Percentiles rank a stretch among this genome's conserved stretches.
Evolutionary conservation across 1,284 basidiomycete genomes (phyloP).

Genomic region (Agroathelia rolfsii): DNA sequence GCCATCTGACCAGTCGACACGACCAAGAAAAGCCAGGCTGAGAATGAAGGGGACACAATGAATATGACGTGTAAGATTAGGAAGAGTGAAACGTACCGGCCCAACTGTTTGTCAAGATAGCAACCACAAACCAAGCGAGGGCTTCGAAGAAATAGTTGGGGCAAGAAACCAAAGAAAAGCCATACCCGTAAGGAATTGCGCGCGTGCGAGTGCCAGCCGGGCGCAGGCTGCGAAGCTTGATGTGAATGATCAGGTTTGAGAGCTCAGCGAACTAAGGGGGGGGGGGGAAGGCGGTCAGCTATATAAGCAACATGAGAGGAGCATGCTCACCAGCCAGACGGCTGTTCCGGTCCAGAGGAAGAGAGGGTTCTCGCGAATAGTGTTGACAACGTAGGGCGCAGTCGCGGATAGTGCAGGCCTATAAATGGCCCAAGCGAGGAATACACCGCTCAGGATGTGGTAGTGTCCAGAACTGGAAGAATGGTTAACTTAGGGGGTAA

Average conservation of each 20-base stretch:
- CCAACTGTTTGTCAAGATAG: slow-evolving; percentile 71
- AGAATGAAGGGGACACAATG: not conserved
- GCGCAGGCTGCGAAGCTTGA: slow-evolving; percentile 77
- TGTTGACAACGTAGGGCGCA: slow-evolving; percentile 57
- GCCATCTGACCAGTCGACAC: slow-evolving; percentile 71
- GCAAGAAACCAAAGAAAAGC: slow-evolving; percentile 79
- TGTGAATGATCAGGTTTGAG: slow-evolving; percentile 81
- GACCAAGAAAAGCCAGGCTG: slow-evolving; percentile 66
- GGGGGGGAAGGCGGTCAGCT: slow-evolving; percentile 2
- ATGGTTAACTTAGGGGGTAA: too few species aligned
- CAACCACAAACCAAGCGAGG: slow-evolving; percentile 68
- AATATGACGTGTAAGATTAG: too few species aligned
- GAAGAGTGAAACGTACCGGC: slow-evolving; percentile 49
- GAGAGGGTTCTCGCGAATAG: slow-evolving; percentile 52
- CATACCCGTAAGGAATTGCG: slow-evolving; percentile 79
- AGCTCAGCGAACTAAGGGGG: slow-evolving; percentile 66
- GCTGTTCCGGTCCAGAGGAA: slow-evolving; percentile 64
- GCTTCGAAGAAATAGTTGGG: slow-evolving; percentile 96
- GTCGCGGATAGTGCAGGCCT: slow-evolving; percentile 55
- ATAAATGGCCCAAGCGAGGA: slow-evolving; percentile 74
- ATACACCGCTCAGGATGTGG: slow-evolving; percentile 68
- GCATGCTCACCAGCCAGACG: slow-evolving; percentile 64
- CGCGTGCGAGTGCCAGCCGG: slow-evolving; percentile 75
- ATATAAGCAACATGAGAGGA: slow-evolving; percentile 4
- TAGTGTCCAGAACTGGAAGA: slow-evolving; percentile 74